Evolutionary conservation across 2,329 filamentous ascomycete genomes (phyloP).

Genomic region (Exserohilum turcica): DNA sequence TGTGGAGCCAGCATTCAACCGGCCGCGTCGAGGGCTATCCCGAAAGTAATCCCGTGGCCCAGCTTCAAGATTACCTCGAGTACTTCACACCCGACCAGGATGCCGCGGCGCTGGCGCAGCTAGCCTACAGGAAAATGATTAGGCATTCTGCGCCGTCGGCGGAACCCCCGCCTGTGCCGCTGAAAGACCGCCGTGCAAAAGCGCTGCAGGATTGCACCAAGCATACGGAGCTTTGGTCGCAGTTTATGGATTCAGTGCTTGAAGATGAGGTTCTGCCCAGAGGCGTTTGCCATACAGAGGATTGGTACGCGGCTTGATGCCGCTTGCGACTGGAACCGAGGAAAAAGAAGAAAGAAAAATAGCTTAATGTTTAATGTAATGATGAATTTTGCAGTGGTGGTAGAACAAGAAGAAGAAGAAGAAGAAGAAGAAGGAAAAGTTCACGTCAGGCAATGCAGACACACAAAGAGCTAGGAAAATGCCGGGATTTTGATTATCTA

Average conservation of each 20-base stretch:
- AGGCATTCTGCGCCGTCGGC: conserved; percentile 12
- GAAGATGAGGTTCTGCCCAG: not conserved
- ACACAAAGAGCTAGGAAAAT: too few relatives aligned
- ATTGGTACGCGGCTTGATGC: not conserved
- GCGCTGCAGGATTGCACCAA: not conserved
- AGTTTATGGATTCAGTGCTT: not conserved
- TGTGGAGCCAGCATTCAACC: conserved; percentile 32
- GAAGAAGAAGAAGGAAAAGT: too few relatives aligned
- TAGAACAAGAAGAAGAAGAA: too few relatives aligned
- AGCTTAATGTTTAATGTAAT: conserved; percentile 4
- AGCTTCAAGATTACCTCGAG: conserved; percentile 40
- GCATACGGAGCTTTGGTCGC: not conserved
- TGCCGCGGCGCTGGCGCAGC: conserved; percentile 23
- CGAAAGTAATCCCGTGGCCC: conserved; percentile 21
- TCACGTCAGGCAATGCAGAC: too few relatives aligned
- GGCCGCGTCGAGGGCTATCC: conserved; percentile 41
- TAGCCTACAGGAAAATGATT: conserved; percentile 29
- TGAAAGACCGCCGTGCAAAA: conserved; percentile 13
- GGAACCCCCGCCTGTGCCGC: conserved; percentile 17
- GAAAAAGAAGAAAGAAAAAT: not conserved
- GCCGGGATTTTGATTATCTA: too few relatives aligned
- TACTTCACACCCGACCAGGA: conserved; percentile 27
- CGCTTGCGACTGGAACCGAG: not conserved
- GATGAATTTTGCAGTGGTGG: not conserved
- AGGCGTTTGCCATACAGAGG: not conserved